Base-by-base conservation (phyloP, 176 grass and related monocot species). In the Triticum turgidum region DNA sequence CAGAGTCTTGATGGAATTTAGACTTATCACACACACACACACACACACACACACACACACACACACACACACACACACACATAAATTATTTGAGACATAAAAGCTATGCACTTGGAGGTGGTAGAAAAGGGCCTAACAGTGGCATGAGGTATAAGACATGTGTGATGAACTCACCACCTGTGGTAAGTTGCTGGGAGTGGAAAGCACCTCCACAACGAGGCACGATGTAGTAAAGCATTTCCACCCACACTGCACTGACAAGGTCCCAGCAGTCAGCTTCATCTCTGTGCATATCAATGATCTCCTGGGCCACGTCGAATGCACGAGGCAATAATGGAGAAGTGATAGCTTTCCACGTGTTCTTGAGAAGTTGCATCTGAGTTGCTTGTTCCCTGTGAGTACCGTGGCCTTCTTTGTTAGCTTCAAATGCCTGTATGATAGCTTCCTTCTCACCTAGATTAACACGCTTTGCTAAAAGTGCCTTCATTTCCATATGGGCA, bases 121-220 rank as follows among this genome's bases (percentile, higher is more conserved):
- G 81, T 6, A 73, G 15, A 5, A 83, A 83, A 18, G 81, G 81
- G 11, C 81, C 81, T 9, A 83, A 30, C 1, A 6, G 35, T 37
- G 5, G 10, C 68, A 83, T 83, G 27, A 82, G 42, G 25, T 2
- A 1, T 0, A 69, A 44, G 20, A 82, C 11, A 35, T 69, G 80
- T 17, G 67, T 83, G 81, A 61, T 42, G 67, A 41, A 41, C 39
- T 41, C 39, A 7, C 39, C 39, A 41, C 39, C 68, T 0, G 68
- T 61, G 81, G 12, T 27, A 3, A 73, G 51, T 30, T 30, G 67
- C 13, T 41, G 0, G 2, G 29, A 42, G 25, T 73, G 81, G 34
- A 83, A 83, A 73, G 47, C 9, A 29, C n/a, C 21, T 1, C 81
- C 80, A 7, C 66, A 54, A 39, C 80, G 80, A 82, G 80, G 66